Base-by-base conservation (phyloP, 345 rosid species). In the Abelmoschus esculentus region DNA sequence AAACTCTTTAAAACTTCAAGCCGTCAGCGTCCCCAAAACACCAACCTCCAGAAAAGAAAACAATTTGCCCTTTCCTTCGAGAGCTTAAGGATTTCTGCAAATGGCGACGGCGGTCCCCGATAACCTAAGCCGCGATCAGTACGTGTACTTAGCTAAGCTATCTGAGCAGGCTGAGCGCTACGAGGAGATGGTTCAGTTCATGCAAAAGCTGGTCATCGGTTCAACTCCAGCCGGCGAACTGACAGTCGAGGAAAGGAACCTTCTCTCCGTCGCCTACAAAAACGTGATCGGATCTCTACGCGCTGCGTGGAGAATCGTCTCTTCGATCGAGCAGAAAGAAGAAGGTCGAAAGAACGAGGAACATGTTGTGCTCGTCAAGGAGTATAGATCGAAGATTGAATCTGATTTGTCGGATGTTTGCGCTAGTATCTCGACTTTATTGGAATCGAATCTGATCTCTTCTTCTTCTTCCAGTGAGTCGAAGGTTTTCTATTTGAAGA, bases 231-330 rank as follows among this genome's bases (percentile, higher is more conserved):
- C 88, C 28, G 85, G 82, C 1, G 98, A 93, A 75, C 93, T 90
- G 66, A 89, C 92, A 6, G 90, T 90, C 1, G 98, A 93, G 83
- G 98, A 93, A 83, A 84, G 98, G 15, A 93, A 90, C 79, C 97
- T 93, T 17, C 90, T 93, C 67, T 93, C 98, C 13, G 98, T 93
- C 2, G 98, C 98, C 22, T 93, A 89, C 81, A 90, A 93, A 79
- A 93, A 93, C 92, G 98, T 93, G 72, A 93, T 93, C 84, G 98
- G 98, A 44, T 90, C 98, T 49, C 96, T 93, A 14, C 93, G 98
- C 1, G 98, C 98, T 4, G 97, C 97, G 6, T 93, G 98, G 98
- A 84, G 98, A 42, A 93, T 93, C 72, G 90, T 90, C 4, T 89
- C 96, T 0, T 93, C 98, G 60, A 92, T 92, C 73, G 98, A 92